Evolutionary conservation across 169 alveolate species (phyloP).

Genomic region (Eimeria maxima): DNA sequence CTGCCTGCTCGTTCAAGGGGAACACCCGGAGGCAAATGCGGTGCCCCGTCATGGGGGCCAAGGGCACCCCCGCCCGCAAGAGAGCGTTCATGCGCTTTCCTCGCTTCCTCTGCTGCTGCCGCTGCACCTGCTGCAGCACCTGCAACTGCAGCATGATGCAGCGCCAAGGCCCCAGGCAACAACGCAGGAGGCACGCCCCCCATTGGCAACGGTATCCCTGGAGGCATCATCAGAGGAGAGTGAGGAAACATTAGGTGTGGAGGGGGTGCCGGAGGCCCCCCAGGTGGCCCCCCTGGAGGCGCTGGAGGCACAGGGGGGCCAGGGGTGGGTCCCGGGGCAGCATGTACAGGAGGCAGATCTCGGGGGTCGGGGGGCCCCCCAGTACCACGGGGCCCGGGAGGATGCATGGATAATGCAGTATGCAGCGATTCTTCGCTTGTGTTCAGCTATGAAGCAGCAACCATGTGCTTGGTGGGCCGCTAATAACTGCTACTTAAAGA

Average conservation of each 20-base stretch:
- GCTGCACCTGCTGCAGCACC: constrained; percentile 77
- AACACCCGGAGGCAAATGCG: constrained; percentile 1
- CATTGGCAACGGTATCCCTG: constrained; percentile 50
- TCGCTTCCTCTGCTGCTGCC: constrained; percentile 71
- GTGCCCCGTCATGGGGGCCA: not conserved
- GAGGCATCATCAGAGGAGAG: constrained; percentile 52
- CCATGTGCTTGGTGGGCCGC: not conserved
- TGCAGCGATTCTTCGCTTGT: not conserved
- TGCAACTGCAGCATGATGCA: constrained; percentile 70
- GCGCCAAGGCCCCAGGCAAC: constrained; percentile 68
- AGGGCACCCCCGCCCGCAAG: not conserved
- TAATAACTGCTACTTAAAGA: not conserved
- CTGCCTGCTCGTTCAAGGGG: not conserved
- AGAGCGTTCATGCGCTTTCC: constrained; percentile 37
- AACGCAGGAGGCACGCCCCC: constrained; percentile 62
- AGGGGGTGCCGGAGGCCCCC: constrained; percentile 12
- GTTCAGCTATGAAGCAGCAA: not conserved
- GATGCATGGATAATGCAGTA: not conserved
- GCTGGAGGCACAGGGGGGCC: constrained; percentile 6
- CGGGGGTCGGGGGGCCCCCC: constrained; percentile 33
- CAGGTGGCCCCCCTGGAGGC: not conserved
- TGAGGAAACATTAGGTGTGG: constrained; percentile 52
- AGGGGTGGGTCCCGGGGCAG: not conserved
- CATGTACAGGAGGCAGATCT: not conserved
- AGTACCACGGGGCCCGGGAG: not conserved